Base-by-base conservation (phyloP, 2,329 filamentous ascomycete species). In the Penicillium palitans region DNA sequence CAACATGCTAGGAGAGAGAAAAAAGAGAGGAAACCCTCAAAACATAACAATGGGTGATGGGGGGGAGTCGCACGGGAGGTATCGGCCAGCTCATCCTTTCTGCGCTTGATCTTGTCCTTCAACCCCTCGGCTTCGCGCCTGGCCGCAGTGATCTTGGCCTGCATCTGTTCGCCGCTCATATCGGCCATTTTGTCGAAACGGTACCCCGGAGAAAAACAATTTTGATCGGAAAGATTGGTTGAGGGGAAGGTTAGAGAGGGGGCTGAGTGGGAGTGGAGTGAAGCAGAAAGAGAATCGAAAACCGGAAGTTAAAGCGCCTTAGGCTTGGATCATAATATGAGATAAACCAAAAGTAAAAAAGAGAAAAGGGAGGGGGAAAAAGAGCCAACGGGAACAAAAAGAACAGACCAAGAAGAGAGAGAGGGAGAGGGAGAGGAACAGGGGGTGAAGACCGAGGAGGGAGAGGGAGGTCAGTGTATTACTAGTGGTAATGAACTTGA, bases 81-180 rank as follows among this genome's bases (percentile, higher is more conserved):
- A 80, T 99, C 95, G 76, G 93, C 93, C 70, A 99, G 86, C 81
- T 98, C 95, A 86, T 99, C 95, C 90, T 98, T 98, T 87, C 96
- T 96, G 80, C 93, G 88, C 89, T 97, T 98, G 87, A 98, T 98
- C 79, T 91, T 89, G 78, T 98, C 93, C 84, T 98, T 98, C 70
- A 98, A 83, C 54, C 90, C 93, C 83, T 98, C 95, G 71, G 95
- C 95, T 84, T 99, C 95, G 83, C 95, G 91, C 79, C 95, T 88
- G 76, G 95, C 93, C 73, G 90, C 88, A 74, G 91, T 90, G 72
- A 95, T 93, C 79, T 90, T 90, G 80, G 93, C 90, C 84, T 98
- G 93, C 87, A 97, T 96, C 68, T 81, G 78, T 72, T 81, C 79
- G 70, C 78, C 76, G 66, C 74, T 78, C 77, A 80, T 78, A 66